A percentile compares a stretch with the other conserved stretches of the same genome.
These are phyloP conservation scores for Dioscorea alata DNA, from an alignment of 106 monocot species.

Conservation along the genomic window DNA sequence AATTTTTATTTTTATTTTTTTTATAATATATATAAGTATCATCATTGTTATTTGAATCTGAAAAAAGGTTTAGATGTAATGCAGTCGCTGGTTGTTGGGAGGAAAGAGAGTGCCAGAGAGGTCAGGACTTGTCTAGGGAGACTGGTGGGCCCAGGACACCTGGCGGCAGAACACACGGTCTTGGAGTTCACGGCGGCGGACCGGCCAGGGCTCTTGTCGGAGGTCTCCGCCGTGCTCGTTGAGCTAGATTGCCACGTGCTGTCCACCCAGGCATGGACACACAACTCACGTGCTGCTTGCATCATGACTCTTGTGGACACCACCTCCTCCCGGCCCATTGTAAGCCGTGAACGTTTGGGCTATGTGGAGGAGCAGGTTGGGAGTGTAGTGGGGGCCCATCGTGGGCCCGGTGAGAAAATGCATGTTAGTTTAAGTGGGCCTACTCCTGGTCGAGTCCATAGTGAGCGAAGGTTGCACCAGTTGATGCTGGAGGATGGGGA, in stretches of 20 bases:
- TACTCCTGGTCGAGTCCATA: slow-evolving; percentile 19
- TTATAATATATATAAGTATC: not conserved
- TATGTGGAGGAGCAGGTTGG: slow-evolving; percentile 30
- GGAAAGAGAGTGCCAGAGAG: slow-evolving; percentile 3
- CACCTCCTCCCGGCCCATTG: slow-evolving; percentile 8
- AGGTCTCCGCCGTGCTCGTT: slow-evolving; percentile 36
- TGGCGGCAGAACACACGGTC: slow-evolving; percentile 20
- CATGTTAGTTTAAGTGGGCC: slow-evolving; percentile 20
- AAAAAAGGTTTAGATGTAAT: too few species aligned
- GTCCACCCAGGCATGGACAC: slow-evolving; percentile 49
- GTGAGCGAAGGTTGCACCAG: slow-evolving; percentile 55
- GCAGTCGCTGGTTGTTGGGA: slow-evolving; percentile 21
- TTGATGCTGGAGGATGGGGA: slow-evolving; percentile 36
- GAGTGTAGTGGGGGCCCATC: slow-evolving; percentile 29
- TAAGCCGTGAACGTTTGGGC: slow-evolving; percentile 16
- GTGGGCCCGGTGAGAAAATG: slow-evolving; percentile 6
- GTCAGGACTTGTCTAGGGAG: slow-evolving; percentile 53
- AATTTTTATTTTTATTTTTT: not conserved
- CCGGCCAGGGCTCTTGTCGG: slow-evolving; percentile 59
- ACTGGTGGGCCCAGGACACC: slow-evolving; percentile 25
- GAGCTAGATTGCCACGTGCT: slow-evolving; percentile 30
- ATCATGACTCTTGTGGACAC: slow-evolving; percentile 29
- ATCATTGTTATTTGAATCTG: too few species aligned
- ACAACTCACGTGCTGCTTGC: slow-evolving; percentile 34
- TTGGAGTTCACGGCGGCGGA: slow-evolving; percentile 49